Conservation (phyloP, 805 yeast genomes). For the Spathaspora boniae region DNA sequence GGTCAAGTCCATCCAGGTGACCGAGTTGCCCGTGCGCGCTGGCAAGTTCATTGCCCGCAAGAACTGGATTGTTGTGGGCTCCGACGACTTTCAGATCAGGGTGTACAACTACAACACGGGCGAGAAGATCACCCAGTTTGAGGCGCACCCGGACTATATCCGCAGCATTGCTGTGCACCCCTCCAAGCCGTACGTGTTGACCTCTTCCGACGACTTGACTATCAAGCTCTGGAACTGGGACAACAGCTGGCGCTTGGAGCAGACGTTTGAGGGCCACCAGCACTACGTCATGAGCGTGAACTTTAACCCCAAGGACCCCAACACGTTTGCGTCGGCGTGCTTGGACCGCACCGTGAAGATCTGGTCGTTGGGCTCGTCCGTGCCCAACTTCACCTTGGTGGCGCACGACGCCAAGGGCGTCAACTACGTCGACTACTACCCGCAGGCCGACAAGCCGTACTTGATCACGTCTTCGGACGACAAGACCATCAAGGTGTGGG, state of each 20-base stretch:
- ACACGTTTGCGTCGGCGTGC: slow-evolving; percentile 96
- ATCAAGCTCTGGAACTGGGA: slow-evolving; percentile 98
- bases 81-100: slow-evolving; percentile 92
- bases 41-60: slow-evolving; percentile 94
- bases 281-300: slow-evolving; percentile 94
- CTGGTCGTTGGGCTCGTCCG: slow-evolving; percentile 87
- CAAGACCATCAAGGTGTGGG: slow-evolving; percentile 86
- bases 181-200: slow-evolving; percentile 79
- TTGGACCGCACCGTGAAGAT: slow-evolving; percentile 94
- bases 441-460: slow-evolving; percentile 96
- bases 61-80: slow-evolving; percentile 95
- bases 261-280: slow-evolving; percentile 90
- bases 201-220: slow-evolving; percentile 89
- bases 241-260: slow-evolving; percentile 83
- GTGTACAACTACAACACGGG: slow-evolving; percentile 94
- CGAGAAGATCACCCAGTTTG: slow-evolving; percentile 91
- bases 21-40: slow-evolving; percentile 94
- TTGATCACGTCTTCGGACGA: slow-evolving; percentile 90
- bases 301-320: slow-evolving; percentile 96
- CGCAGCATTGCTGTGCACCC: slow-evolving; percentile 94
- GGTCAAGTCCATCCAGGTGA: slow-evolving; percentile 87
- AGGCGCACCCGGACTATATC: slow-evolving; percentile 97
- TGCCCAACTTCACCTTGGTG: slow-evolving; percentile 85
- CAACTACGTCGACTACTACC: slow-evolving; percentile 94
- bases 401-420: slow-evolving; percentile 95